A percentile compares a stretch with the other conserved stretches of the same genome.
These are phyloP conservation scores for Drosera spatulata DNA, from an alignment of 179 eudicot genomes.

Conservation along the genomic window DNA sequence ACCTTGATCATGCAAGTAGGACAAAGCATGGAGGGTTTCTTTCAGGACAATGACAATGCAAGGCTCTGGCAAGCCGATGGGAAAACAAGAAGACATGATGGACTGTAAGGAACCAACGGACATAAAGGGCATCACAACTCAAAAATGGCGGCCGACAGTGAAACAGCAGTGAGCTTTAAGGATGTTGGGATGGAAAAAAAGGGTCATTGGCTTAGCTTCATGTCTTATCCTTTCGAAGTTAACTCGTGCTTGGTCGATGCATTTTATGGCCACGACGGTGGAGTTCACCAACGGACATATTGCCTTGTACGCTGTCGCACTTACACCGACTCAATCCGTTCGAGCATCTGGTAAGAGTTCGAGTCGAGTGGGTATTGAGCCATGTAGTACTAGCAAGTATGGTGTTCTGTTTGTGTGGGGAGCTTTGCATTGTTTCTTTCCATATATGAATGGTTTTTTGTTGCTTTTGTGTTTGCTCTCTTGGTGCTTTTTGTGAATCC, in stretches of 20 bases:
- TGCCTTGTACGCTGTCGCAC: slow-evolving; percentile 71
- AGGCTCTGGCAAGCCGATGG: slow-evolving; percentile 46
- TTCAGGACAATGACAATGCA: slow-evolving; percentile 42
- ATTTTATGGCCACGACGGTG: slow-evolving; percentile 51
- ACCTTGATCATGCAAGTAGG: slow-evolving; percentile 65
- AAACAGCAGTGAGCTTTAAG: slow-evolving; percentile 66
- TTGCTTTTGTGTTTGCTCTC: not conserved
- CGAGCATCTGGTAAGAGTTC: slow-evolving; percentile 34
- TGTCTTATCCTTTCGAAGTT: slow-evolving; percentile 43
- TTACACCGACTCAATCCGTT: slow-evolving; percentile 54
- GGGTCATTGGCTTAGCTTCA: slow-evolving; percentile 58
- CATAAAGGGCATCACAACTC: slow-evolving; percentile 93
- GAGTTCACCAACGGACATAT: slow-evolving; percentile 31
- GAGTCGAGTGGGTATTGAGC: slow-evolving; percentile 48
- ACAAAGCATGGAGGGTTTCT: slow-evolving; percentile 45
- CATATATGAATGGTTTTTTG: not conserved
- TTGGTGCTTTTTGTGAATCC: not conserved
- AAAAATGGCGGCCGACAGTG: slow-evolving; percentile 42
- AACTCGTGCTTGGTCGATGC: slow-evolving; percentile 43
- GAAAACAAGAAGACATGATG: slow-evolving; percentile 35
- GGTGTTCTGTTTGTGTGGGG: not conserved
- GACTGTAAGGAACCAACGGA: slow-evolving; percentile 67
- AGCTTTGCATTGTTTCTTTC: not conserved
- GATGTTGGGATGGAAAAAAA: slow-evolving; percentile 62
- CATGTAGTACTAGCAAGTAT: slow-evolving; percentile 1